These are phyloP conservation scores for Podila clonocystis DNA, from an alignment of 192 early-diverging fungal species.

Conservation along the genomic window DNA sequence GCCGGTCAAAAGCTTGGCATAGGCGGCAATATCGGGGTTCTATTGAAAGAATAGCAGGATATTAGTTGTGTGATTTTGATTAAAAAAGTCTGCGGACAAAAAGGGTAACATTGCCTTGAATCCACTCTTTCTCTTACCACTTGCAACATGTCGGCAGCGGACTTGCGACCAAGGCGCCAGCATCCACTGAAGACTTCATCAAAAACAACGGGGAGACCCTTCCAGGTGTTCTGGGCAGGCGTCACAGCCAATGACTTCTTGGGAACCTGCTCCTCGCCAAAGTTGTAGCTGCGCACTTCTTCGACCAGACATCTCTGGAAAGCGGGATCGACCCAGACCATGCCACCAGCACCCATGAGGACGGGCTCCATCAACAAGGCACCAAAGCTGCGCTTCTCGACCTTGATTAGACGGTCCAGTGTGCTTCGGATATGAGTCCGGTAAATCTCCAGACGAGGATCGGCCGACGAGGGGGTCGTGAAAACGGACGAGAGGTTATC, in stretches of 20 bases:
- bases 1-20: constrained; percentile 83
- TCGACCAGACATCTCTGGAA: constrained; percentile 77
- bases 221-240: constrained; percentile 41
- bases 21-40: constrained; percentile 79
- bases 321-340: constrained; percentile 83
- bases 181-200: constrained; percentile 87
- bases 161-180: constrained; percentile 69
- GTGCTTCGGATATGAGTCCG: constrained; percentile 50
- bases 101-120: not conserved
- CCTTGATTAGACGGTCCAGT: constrained; percentile 38
- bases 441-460: constrained; percentile 55
- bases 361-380: constrained; percentile 82
- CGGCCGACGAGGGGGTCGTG: constrained; percentile 9
- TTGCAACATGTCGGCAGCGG: constrained; percentile 68
- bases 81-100: not conserved
- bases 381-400: constrained; percentile 58
- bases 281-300: constrained; percentile 54
- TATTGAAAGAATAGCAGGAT: constrained; percentile 12
- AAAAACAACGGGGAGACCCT: constrained; percentile 76
- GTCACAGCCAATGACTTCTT: constrained; percentile 4
- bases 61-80: not conserved
- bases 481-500: constrained; percentile 39
- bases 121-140: constrained; percentile 52
- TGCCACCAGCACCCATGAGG: constrained; percentile 86
- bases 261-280: constrained; percentile 22